Evolutionary conservation across 192 early-diverging fungal genomes (phyloP).

Genomic region (Powellomyces hirtus): DNA sequence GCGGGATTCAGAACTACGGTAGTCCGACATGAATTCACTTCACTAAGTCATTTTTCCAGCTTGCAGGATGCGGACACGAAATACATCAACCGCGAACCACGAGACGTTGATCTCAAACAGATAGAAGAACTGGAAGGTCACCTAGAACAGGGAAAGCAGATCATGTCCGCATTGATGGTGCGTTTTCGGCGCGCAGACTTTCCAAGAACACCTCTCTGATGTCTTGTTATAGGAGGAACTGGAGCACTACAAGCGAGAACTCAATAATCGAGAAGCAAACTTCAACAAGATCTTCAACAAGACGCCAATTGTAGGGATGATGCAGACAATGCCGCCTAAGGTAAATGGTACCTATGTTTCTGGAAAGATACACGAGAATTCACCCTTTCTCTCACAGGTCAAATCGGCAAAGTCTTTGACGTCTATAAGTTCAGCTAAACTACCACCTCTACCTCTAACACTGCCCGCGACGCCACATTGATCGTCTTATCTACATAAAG

Average conservation of each 20-base stretch:
- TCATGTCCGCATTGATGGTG: slow-evolving; percentile 41
- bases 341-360: not conserved
- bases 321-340: slow-evolving; percentile 27
- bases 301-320: slow-evolving; percentile 50
- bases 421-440: not conserved
- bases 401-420: not conserved
- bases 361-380: not conserved
- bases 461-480: not conserved
- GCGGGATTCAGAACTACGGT: not conserved
- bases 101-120: slow-evolving; percentile 45
- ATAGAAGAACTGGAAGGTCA: slow-evolving; percentile 51
- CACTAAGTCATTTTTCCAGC: slow-evolving; percentile 12
- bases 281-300: slow-evolving; percentile 67
- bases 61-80: slow-evolving; percentile 54
- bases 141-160: slow-evolving; percentile 34
- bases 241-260: slow-evolving; percentile 51
- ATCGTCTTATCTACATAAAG: not conserved
- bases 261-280: slow-evolving; percentile 58
- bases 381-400: not conserved
- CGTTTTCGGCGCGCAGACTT: not conserved
- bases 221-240: slow-evolving; percentile 45
- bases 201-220: not conserved
- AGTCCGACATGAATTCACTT: not conserved
- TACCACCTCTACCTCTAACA: not conserved
- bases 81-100: slow-evolving; percentile 60